phyloP scores from a whole-genome alignment of 768 basidiomycete genomes.

The Cystobasidium ongulense region DNA sequence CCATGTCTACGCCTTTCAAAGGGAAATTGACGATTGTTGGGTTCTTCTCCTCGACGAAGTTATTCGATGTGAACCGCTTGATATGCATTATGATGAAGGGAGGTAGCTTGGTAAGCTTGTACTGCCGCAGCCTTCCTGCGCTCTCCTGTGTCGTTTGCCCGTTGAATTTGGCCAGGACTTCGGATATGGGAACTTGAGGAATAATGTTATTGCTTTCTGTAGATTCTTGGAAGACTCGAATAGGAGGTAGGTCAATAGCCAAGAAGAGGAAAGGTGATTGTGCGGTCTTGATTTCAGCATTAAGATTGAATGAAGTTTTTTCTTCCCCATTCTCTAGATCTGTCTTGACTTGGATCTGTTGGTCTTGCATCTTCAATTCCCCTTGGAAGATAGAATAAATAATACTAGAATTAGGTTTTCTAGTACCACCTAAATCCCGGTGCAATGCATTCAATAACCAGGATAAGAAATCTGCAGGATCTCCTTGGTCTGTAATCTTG shows the following conservation, averaged over 20 bases:
- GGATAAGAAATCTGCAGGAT: slow-evolving; percentile 88
- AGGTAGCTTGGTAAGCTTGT: slow-evolving; percentile 80
- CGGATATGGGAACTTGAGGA: slow-evolving; percentile 86
- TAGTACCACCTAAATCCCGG: slow-evolving; percentile 87
- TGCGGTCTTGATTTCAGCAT: slow-evolving; percentile 69
- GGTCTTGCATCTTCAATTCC: slow-evolving; percentile 81
- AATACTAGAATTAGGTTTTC: slow-evolving; percentile 83
- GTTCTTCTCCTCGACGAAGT: slow-evolving; percentile 96
- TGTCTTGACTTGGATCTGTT: slow-evolving; percentile 71
- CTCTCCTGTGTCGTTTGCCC: slow-evolving; percentile 88
- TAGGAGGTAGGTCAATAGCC: slow-evolving; percentile 89
- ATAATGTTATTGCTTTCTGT: slow-evolving; percentile 92
- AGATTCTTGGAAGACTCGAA: slow-evolving; percentile 92
- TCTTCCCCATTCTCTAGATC: slow-evolving; percentile 52
- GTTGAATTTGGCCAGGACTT: slow-evolving; percentile 87
- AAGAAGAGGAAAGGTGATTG: slow-evolving; percentile 91
- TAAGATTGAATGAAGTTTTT: slow-evolving; percentile 82
- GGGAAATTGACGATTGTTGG: slow-evolving; percentile 98
- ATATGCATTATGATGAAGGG: slow-evolving; percentile 88
- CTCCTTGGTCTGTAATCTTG: slow-evolving; percentile 85
- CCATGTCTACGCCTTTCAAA: slow-evolving; percentile 80
- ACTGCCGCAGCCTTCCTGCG: slow-evolving; percentile 71
- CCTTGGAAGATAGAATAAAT: slow-evolving; percentile 93
- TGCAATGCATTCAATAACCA: slow-evolving; percentile 93
- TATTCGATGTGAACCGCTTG: slow-evolving; percentile 93